These are phyloP conservation scores for Spinacia oleracea DNA, from an alignment of 179 eudicot genomes.

Conservation along the genomic window DNA sequence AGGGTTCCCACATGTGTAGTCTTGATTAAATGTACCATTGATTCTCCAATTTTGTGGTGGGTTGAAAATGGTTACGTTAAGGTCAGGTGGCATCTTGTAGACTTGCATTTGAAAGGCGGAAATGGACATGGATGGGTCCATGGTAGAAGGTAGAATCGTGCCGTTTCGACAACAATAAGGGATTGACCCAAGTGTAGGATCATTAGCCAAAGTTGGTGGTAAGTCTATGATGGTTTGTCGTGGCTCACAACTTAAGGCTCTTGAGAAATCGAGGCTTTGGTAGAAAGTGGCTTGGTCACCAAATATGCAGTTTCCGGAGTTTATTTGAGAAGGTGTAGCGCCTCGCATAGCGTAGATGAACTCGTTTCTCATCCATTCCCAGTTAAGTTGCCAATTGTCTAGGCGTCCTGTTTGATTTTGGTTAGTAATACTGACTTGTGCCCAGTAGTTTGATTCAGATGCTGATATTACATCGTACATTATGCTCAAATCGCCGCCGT, in stretches of 20 bases:
- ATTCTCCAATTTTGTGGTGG: constrained; percentile 61
- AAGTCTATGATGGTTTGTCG: constrained; percentile 52
- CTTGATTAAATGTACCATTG: constrained; percentile 40
- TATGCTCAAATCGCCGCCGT: constrained; percentile 56
- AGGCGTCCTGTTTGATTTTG: constrained; percentile 46
- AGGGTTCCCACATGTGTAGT: constrained; percentile 50
- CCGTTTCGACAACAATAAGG: constrained; percentile 61
- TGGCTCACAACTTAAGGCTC: constrained; percentile 42
- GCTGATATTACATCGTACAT: constrained; percentile 48
- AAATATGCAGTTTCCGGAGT: constrained; percentile 44
- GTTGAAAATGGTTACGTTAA: constrained; percentile 37
- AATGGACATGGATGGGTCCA: constrained; percentile 43
- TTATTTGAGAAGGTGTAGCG: constrained; percentile 42
- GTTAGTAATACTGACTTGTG: constrained; percentile 51
- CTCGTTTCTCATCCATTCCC: constrained; percentile 59
- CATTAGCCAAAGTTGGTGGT: constrained; percentile 38
- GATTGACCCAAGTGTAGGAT: constrained; percentile 41
- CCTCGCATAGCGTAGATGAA: constrained; percentile 60
- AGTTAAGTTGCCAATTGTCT: constrained; percentile 52
- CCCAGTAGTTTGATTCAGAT: constrained; percentile 43
- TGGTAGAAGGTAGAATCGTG: constrained; percentile 42
- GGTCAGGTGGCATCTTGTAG: constrained; percentile 64
- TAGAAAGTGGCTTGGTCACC: constrained; percentile 48
- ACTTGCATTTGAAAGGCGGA: constrained; percentile 54
- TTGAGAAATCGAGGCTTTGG: constrained; percentile 39